phyloP scores from a whole-genome alignment of 306 rosid species.

The Arachis hypogaea region DNA sequence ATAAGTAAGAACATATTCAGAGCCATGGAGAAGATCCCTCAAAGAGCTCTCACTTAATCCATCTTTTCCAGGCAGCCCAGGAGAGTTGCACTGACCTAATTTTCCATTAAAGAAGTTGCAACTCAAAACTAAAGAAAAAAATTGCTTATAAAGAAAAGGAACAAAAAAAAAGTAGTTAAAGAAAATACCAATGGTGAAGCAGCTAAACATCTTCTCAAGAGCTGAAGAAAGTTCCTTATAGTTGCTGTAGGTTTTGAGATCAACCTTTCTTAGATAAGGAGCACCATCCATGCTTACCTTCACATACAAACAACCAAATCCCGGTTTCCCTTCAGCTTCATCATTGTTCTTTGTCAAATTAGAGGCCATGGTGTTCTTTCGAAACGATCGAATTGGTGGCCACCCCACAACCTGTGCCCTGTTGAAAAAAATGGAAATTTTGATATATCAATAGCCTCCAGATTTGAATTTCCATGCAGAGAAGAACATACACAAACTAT shows the following conservation, averaged over 20 bases:
- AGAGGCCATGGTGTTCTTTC: conserved; percentile 84
- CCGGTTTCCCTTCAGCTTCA: conserved; percentile 66
- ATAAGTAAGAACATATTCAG: conserved; percentile 86
- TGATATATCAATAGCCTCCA: conserved; percentile 13
- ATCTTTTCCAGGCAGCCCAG: conserved; percentile 68
- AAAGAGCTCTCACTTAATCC: conserved; percentile 77
- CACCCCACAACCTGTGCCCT: conserved; percentile 98
- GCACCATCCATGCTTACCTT: conserved; percentile 99
- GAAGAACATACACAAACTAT: conserved; percentile 20
- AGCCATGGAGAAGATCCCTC: conserved; percentile 85
- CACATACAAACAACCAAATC: conserved; percentile 70
- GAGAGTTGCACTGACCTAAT: conserved; percentile 78
- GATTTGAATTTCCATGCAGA: background rate
- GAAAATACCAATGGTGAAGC: conserved; percentile 81
- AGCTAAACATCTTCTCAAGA: conserved; percentile 93
- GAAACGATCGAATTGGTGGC: conserved; percentile 96
- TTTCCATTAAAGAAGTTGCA: conserved; percentile 33
- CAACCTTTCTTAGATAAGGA: conserved; percentile 92
- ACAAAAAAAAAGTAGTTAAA: conserved; percentile 2
- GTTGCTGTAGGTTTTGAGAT: conserved; percentile 72
- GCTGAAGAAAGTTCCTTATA: conserved; percentile 81
- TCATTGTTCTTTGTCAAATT: conserved; percentile 64
- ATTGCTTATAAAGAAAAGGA: background rate
- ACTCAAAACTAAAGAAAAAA: conserved; percentile 4
- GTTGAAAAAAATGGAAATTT: conserved; percentile 39